phyloP scores from a whole-genome alignment of 208 protist species.

The Leishmania major region DNA sequence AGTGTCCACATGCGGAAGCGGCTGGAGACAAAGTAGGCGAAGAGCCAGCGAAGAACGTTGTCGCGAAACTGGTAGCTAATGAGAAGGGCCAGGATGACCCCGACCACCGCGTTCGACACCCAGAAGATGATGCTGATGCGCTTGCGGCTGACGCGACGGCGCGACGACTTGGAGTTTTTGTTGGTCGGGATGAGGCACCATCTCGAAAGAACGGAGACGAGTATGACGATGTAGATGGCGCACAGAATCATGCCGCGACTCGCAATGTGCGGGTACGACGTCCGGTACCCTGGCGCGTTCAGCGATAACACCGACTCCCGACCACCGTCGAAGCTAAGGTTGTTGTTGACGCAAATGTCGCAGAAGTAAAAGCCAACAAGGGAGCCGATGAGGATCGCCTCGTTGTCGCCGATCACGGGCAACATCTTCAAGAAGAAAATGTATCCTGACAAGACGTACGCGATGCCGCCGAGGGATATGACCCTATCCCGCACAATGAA shows the following conservation, averaged over 20 bases:
- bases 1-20: slow-evolving; percentile 66
- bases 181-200: slow-evolving; percentile 59
- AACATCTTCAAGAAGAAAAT: slow-evolving; percentile 66
- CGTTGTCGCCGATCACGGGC: slow-evolving; percentile 68
- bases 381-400: slow-evolving; percentile 73
- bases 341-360: slow-evolving; percentile 80
- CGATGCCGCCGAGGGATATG: slow-evolving; percentile 60
- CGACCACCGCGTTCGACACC: slow-evolving; percentile 39
- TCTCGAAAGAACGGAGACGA: slow-evolving; percentile 43
- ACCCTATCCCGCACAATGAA: slow-evolving; percentile 70
- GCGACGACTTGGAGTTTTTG: slow-evolving; percentile 82
- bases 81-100: slow-evolving; percentile 25
- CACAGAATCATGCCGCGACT: slow-evolving; percentile 66
- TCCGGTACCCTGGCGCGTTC: slow-evolving; percentile 52
- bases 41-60: slow-evolving; percentile 68
- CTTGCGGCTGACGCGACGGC: slow-evolving; percentile 48
- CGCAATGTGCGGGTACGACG: slow-evolving; percentile 77
- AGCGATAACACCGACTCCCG: slow-evolving; percentile 40
- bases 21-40: slow-evolving; percentile 61
- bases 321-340: slow-evolving; percentile 40
- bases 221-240: slow-evolving; percentile 51
- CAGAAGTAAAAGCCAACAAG: slow-evolving; percentile 80
- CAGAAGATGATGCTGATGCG: slow-evolving; percentile 77
- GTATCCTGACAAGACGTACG: slow-evolving; percentile 68
- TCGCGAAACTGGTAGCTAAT: slow-evolving; percentile 71